phyloP scores from a whole-genome alignment of 2,329 filamentous ascomycete species.

The Cercospora berteroae region DNA sequence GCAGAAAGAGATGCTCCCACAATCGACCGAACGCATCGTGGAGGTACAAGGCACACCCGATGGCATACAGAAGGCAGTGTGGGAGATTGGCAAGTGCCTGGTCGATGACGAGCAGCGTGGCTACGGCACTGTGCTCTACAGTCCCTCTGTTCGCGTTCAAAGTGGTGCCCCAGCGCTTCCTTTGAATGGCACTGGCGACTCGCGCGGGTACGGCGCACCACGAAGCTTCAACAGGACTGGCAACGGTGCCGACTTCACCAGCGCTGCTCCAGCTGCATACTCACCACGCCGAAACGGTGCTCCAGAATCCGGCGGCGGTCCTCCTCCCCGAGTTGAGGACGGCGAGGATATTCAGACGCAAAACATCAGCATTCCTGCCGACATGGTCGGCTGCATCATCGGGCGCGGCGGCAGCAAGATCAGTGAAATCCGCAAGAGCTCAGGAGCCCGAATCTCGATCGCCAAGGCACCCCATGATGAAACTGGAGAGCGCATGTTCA shows the following conservation, averaged over 20 bases:
- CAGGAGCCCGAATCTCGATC: slow-evolving; percentile 94
- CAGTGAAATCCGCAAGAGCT: slow-evolving; percentile 96
- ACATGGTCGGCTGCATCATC: slow-evolving; percentile 99
- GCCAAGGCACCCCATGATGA: slow-evolving; percentile 97
- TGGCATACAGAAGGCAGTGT: slow-evolving; percentile 91
- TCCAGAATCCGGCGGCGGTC: slow-evolving; percentile 68
- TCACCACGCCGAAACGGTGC: slow-evolving; percentile 69
- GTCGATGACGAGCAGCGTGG: slow-evolving; percentile 97
- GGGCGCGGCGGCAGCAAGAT: slow-evolving; percentile 94
- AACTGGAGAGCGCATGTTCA: slow-evolving; percentile 98
- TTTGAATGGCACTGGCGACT: slow-evolving; percentile 51
- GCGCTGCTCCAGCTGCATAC: slow-evolving; percentile 60
- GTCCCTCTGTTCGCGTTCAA: slow-evolving; percentile 87
- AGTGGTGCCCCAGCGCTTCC: slow-evolving; percentile 54
- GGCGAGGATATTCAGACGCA: slow-evolving; percentile 98
- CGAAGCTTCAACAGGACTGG: slow-evolving; percentile 87
- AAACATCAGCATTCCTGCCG: slow-evolving; percentile 98
- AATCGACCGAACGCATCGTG: slow-evolving; percentile 96
- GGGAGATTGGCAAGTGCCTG: slow-evolving; percentile 98
- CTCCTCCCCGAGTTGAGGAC: slow-evolving; percentile 86
- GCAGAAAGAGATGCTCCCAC: slow-evolving; percentile 98
- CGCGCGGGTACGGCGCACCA: slow-evolving; percentile 50
- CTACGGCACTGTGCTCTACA: slow-evolving; percentile 95
- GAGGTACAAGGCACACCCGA: slow-evolving; percentile 94
- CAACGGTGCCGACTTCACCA: slow-evolving; percentile 96